Evolutionary conservation across 2,329 filamentous ascomycete genomes (phyloP), one percentile per base, ranked within the genome.

Genomic region (Diaporthe eres): DNA sequence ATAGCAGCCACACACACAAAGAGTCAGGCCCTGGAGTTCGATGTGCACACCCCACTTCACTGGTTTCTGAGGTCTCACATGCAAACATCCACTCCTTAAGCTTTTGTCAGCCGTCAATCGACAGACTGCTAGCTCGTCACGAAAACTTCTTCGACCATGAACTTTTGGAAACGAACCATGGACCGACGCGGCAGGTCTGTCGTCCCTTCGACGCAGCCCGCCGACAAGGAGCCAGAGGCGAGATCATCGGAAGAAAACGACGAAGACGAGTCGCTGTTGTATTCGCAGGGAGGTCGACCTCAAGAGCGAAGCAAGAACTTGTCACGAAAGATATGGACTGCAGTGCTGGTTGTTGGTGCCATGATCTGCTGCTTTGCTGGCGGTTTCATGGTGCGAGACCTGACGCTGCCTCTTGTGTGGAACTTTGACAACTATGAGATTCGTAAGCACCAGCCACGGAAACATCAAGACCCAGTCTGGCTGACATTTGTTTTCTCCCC

Each of bases 281-380:
- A 58, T 39, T 12, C 67, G 1, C 37, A 58, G 1, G 39, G 4
- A 12, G 17, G 4, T 7, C 15, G 28, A 1, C 2, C 22, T 5
- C 51, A n/a, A 7, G 25, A 55, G 25, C n/a, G 17, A 47, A 3
- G 2, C 1, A 22, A 47, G 53, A 42, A 2, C 6, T 47, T 25
- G 10, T 7, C 15, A 8, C 25, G 25, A 22, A 44, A 31, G 3
- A 31, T 47, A 0, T 58, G 15, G 17, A 71, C 68, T 13, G 42
- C 10, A n/a, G 37, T 28, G 12, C 37, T 71, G 25, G 28, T 71
- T 10, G 22, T 47, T 31, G 53, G 25, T 44, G 15, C 53, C 22
- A 71, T 71, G 68, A 3, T 49, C 4, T 71, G 51, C 68, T 71
- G 68, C 25, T 71, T 58, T 57, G 51, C 51, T 28, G 25, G 51